Conservation (phyloP, 176 grass and related monocot genomes). For the Zizania latifolia region DNA sequence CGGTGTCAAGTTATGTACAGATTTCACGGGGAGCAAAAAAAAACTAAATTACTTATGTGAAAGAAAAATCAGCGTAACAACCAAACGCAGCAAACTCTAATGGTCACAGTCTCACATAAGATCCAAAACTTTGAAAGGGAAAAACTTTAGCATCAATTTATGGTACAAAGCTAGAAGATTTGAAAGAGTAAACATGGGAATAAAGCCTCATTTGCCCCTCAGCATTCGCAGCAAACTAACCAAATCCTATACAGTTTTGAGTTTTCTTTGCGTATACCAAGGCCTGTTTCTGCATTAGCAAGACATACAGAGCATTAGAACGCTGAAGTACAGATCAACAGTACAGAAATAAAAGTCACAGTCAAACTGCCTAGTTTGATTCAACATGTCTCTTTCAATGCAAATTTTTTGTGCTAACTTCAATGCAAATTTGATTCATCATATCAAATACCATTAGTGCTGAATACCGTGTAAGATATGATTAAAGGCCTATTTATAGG, state of each 20-base stretch:
- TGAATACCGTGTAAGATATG: neutral
- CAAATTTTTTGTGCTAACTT: too few species aligned
- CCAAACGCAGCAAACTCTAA: neutral
- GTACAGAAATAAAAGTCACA: neutral
- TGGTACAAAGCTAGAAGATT: conserved; percentile 24
- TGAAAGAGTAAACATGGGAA: neutral
- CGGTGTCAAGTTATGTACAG: conserved; percentile 22
- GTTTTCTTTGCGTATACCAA: conserved; percentile 35
- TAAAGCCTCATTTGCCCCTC: conserved; percentile 25
- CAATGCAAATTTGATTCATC: neutral
- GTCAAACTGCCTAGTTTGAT: neutral
- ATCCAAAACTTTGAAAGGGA: conserved; percentile 16
- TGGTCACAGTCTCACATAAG: conserved; percentile 3
- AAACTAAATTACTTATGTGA: conserved; percentile 6
- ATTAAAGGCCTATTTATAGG: neutral
- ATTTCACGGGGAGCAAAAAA: neutral
- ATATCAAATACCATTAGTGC: neutral
- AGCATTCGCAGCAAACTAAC: conserved; percentile 22
- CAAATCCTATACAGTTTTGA: conserved; percentile 63
- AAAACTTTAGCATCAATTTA: conserved; percentile 29
- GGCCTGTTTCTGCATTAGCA: conserved; percentile 32
- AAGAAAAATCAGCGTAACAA: conserved; percentile 9
- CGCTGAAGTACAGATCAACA: neutral
- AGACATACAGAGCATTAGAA: neutral
- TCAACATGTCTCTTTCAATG: neutral